These are phyloP conservation scores for Excoecaria cochinchinensis DNA, from an alignment of 345 rosid species.

Conservation along the genomic window DNA sequence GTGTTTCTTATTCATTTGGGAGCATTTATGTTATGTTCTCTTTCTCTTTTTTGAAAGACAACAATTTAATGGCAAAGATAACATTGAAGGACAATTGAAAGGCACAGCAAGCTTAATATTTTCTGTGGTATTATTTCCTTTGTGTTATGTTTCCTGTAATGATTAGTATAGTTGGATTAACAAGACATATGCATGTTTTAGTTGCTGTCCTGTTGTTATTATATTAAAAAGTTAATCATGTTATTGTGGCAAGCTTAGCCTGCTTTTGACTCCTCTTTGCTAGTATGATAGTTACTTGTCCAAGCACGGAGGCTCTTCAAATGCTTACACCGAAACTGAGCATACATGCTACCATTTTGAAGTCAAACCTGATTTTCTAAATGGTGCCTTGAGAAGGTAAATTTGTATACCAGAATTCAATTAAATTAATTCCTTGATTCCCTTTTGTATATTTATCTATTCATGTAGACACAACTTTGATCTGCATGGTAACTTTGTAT, in stretches of 20 bases:
- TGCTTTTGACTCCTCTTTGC: constrained; percentile 50
- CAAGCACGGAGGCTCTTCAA: constrained; percentile 97
- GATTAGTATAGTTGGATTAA: neutral
- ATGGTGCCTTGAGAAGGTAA: constrained; percentile 88
- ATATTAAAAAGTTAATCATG: neutral
- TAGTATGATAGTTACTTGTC: constrained; percentile 99
- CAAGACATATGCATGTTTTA: constrained; percentile 9
- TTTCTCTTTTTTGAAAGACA: neutral
- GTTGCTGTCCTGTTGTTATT: neutral
- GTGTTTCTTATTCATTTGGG: neutral
- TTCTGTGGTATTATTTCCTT: neutral
- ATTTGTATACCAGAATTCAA: constrained; percentile 1
- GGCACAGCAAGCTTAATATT: neutral
- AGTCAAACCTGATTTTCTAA: constrained; percentile 81
- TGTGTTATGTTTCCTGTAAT: neutral
- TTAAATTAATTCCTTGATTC: neutral
- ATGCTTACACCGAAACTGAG: constrained; percentile 94
- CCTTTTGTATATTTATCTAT: neutral
- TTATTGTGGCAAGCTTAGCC: constrained; percentile 5
- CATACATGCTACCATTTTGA: constrained; percentile 98
- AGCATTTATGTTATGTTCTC: neutral
- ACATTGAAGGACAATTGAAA: neutral
- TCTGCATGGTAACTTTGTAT: neutral
- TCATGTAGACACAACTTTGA: neutral
- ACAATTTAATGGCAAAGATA: neutral